Evolutionary conservation across 257 asterid genomes (phyloP).

Genomic region (Plectranthus barbatus): DNA sequence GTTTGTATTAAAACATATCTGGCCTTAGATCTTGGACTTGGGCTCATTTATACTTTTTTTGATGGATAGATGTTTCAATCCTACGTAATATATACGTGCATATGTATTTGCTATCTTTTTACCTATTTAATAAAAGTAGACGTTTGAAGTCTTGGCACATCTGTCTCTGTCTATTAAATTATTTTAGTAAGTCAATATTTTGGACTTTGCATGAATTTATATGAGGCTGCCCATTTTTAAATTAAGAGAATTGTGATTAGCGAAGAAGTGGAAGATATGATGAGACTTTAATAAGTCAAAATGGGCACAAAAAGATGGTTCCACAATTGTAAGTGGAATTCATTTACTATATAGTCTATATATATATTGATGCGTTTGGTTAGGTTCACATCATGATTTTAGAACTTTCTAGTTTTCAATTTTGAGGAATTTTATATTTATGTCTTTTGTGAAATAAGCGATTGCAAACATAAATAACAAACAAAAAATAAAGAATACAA

Average conservation of each 20-base stretch:
- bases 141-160: neutral
- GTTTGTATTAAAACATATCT: too few species aligned
- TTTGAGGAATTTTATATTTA: neutral
- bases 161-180: neutral
- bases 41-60: too few species aligned
- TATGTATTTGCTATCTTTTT: too few species aligned
- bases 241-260: conserved; percentile 12
- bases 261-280: conserved; percentile 16
- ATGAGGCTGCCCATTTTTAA: neutral
- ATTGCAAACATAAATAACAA: too few species aligned
- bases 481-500: too few species aligned
- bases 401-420: neutral
- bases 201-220: conserved; percentile 3
- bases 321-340: conserved; percentile 23
- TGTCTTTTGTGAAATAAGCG: too few species aligned
- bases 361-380: neutral
- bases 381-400: neutral
- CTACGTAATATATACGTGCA: too few species aligned
- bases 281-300: conserved; percentile 23
- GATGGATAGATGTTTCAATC: too few species aligned
- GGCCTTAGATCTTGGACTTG: too few species aligned
- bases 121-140: too few species aligned
- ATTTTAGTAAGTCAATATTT: neutral
- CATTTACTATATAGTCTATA: neutral
- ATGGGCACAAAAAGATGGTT: conserved; percentile 17